Percentiles rank a stretch among this genome's conserved stretches.
phyloP scores from a whole-genome alignment of 2,329 filamentous ascomycete genomes.

The Fusarium clavum region DNA sequence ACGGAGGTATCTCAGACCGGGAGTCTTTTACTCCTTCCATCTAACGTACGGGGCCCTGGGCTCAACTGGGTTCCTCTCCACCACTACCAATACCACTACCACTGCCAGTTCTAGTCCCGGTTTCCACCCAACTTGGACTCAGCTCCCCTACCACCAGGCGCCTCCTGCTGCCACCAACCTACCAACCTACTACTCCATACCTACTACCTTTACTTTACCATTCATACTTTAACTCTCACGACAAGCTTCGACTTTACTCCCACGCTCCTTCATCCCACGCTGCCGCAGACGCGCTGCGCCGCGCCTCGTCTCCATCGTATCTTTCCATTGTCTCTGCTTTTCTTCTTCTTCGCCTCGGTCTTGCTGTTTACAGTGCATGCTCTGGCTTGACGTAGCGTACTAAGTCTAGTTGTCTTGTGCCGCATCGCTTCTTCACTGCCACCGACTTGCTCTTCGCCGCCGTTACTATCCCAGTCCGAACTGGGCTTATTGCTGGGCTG shows the following conservation, averaged over 20 bases:
- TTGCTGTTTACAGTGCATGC: slow-evolving; percentile 40
- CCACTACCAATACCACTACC: slow-evolving; percentile 11
- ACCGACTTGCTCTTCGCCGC: slow-evolving; percentile 42
- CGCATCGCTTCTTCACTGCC: slow-evolving; percentile 47
- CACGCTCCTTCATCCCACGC: slow-evolving; percentile 46
- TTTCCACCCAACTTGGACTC: slow-evolving; percentile 32
- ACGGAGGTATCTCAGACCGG: slow-evolving; percentile 21
- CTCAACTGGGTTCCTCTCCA: slow-evolving; percentile 22
- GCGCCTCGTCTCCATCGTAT: slow-evolving; percentile 39
- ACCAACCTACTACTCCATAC: slow-evolving; percentile 18
- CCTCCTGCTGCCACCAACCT: slow-evolving; percentile 39
- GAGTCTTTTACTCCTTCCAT: slow-evolving; percentile 17
- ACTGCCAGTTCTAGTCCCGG: slow-evolving; percentile 19
- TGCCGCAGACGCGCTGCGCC: slow-evolving; percentile 44
- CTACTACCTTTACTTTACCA: slow-evolving; percentile 40
- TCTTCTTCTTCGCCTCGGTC: slow-evolving; percentile 35
- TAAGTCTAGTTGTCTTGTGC: slow-evolving; percentile 42
- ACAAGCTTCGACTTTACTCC: slow-evolving; percentile 48
- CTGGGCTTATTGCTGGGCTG: slow-evolving; percentile 43
- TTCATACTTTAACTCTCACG: slow-evolving; percentile 36
- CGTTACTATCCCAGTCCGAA: slow-evolving; percentile 37
- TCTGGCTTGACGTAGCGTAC: slow-evolving; percentile 40
- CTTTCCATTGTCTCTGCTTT: slow-evolving; percentile 35
- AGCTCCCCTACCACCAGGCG: slow-evolving; percentile 44
- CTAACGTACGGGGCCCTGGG: slow-evolving; percentile 8